Conservation (phyloP, 2,329 filamentous ascomycete species). For the Plectosphaerella sp. region DNA sequence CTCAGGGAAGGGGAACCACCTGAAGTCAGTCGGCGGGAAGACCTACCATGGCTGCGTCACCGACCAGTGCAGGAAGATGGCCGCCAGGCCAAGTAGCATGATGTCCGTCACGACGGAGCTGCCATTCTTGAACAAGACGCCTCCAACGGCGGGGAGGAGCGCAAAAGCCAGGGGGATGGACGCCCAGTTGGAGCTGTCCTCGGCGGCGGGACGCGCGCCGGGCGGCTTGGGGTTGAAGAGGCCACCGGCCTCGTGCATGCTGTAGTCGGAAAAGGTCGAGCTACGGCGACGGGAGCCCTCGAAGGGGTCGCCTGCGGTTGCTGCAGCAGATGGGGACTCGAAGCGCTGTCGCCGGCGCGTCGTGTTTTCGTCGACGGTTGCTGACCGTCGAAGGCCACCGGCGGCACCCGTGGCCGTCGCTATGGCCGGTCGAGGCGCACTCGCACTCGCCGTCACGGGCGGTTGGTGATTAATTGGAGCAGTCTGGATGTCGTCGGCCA, state of each 20-base stretch:
- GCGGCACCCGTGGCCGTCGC: background rate
- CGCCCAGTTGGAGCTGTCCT: constrained; percentile 59
- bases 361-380: constrained; percentile 30
- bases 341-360: constrained; percentile 14
- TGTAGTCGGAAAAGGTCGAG: constrained; percentile 75
- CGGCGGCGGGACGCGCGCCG: constrained; percentile 5
- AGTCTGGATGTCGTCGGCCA: no score
- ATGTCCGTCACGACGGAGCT: constrained; percentile 80
- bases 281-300: constrained; percentile 54
- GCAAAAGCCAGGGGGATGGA: constrained; percentile 79
- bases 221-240: constrained; percentile 52
- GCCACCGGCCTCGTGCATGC: constrained; percentile 65
- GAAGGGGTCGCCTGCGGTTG: constrained; percentile 12
- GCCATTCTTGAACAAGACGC: constrained; percentile 80
- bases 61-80: constrained; percentile 88
- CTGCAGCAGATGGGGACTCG: background rate
- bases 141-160: constrained; percentile 79
- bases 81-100: constrained; percentile 73
- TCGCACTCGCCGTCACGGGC: no score
- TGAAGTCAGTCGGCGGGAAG: background rate
- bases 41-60: constrained; percentile 82
- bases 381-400: constrained; percentile 27
- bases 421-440: no score
- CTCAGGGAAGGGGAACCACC: constrained; percentile 4
- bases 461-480: no score